Conservation (phyloP, 768 basidiomycete genomes). For the Boletus rubescentipes region DNA sequence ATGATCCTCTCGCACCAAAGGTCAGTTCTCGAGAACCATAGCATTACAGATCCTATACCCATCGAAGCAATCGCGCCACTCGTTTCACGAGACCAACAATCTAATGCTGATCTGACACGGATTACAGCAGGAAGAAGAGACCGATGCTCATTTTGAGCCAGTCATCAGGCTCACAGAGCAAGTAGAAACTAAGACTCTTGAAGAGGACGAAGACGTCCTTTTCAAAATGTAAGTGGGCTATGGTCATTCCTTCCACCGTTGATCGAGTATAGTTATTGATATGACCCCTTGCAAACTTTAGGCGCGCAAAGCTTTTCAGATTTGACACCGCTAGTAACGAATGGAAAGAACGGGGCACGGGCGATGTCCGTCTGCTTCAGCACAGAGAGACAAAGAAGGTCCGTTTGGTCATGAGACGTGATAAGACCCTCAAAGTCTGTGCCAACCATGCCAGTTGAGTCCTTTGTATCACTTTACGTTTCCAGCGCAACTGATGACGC, state of each 20-base stretch:
- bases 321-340: conserved; percentile 76
- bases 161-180: conserved; percentile 95
- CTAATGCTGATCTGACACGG: conserved; percentile 27
- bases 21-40: conserved; percentile 41
- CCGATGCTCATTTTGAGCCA: conserved; percentile 92
- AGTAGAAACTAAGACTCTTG: conserved; percentile 91
- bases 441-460: conserved; percentile 92
- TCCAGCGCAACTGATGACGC: conserved; percentile 1
- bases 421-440: conserved; percentile 99
- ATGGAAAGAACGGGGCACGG: conserved; percentile 99
- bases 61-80: conserved; percentile 33
- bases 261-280: conserved; percentile 4
- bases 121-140: conserved; percentile 61
- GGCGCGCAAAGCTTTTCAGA: conserved; percentile 98
- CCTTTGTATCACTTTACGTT: background rate
- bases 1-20: conserved; percentile 69
- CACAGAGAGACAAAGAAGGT: conserved; percentile 91
- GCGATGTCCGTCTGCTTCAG: conserved; percentile 88
- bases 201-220: conserved; percentile 88
- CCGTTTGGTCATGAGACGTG: conserved; percentile 97
- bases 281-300: conserved; percentile 36
- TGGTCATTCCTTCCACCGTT: background rate
- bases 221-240: conserved; percentile 86
- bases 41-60: conserved; percentile 2
- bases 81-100: conserved; percentile 21